A percentile compares a stretch with the other conserved stretches of the same genome.
Evolutionary conservation across 768 basidiomycete species (phyloP).

Genomic region (Amyloporia xantha): DNA sequence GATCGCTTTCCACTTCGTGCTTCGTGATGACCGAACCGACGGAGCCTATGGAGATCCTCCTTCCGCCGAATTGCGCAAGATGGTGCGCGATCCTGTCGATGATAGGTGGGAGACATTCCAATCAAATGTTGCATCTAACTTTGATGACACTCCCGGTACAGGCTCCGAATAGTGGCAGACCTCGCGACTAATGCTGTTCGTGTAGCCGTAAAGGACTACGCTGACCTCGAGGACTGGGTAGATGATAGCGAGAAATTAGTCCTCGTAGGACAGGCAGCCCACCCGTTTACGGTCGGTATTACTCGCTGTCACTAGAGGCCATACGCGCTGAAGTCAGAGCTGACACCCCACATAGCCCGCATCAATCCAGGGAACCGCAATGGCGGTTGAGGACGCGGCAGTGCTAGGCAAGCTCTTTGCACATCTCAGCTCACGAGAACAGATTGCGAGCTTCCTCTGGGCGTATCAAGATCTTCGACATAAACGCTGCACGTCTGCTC

Average conservation of each 20-base stretch:
- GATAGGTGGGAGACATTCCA: constrained; percentile 1
- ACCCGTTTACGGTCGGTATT: constrained; percentile 31
- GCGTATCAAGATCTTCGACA: constrained; percentile 31
- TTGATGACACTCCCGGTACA: background rate
- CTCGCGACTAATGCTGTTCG: constrained; percentile 14
- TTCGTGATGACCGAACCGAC: constrained; percentile 12
- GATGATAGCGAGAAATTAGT: constrained; percentile 24
- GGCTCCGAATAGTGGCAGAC: constrained; percentile 14
- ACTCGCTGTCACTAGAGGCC: too few species aligned
- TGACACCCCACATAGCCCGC: constrained; percentile 21
- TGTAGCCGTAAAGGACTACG: constrained; percentile 14
- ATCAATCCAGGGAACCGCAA: constrained; percentile 26
- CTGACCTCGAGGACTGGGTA: constrained; percentile 27
- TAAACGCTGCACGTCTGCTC: constrained; percentile 10
- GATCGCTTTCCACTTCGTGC: constrained; percentile 19
- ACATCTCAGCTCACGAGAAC: constrained; percentile 23
- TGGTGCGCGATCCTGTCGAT: background rate
- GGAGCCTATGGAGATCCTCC: constrained; percentile 7
- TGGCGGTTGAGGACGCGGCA: constrained; percentile 34
- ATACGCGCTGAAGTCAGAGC: too few species aligned
- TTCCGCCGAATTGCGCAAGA: background rate
- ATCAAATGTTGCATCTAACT: background rate
- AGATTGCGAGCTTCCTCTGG: constrained; percentile 26
- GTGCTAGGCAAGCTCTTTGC: constrained; percentile 34
- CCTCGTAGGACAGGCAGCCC: constrained; percentile 31